Conservation (phyloP, 2,329 filamentous ascomycete species). For the Apiospora koreana region DNA sequence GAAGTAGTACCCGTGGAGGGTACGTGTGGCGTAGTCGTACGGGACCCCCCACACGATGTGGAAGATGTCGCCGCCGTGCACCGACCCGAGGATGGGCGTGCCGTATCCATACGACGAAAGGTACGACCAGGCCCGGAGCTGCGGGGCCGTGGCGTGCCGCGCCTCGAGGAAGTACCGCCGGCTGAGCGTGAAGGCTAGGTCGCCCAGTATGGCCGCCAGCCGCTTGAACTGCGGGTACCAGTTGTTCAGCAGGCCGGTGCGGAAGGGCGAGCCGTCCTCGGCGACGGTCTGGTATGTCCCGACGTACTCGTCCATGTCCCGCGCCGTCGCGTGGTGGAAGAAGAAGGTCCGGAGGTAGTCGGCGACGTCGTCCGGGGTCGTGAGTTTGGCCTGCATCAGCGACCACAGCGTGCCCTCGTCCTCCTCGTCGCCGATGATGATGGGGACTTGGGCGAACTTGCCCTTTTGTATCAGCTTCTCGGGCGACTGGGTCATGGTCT, state of each 20-base stretch:
- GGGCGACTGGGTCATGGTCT: constrained; percentile 60
- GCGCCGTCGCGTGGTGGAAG: constrained; percentile 56
- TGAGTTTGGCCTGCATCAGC: constrained; percentile 69
- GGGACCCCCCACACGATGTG: constrained; percentile 68
- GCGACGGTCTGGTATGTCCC: constrained; percentile 56
- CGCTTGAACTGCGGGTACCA: constrained; percentile 78
- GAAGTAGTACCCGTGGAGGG: constrained; percentile 70
- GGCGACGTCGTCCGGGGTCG: constrained; percentile 57
- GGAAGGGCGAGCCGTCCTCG: constrained; percentile 63
- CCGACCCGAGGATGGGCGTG: constrained; percentile 74
- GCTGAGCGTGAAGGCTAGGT: constrained; percentile 72
- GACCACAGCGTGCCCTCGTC: constrained; percentile 79
- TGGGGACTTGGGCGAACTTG: constrained; percentile 59
- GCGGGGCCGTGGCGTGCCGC: constrained; percentile 47
- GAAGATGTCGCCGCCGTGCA: constrained; percentile 70
- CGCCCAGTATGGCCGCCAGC: constrained; percentile 73
- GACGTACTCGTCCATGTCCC: constrained; percentile 57
- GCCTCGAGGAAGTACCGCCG: constrained; percentile 63
- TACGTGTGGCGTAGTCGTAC: constrained; percentile 60
- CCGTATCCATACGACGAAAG: constrained; percentile 71
- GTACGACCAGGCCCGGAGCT: constrained; percentile 73
- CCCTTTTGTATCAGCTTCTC: constrained; percentile 57
- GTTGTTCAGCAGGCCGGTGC: constrained; percentile 67
- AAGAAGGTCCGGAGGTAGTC: constrained; percentile 62
- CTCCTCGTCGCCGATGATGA: constrained; percentile 74